phyloP scores from a whole-genome alignment of 208 protist species.

The Trypanosoma avium region DNA sequence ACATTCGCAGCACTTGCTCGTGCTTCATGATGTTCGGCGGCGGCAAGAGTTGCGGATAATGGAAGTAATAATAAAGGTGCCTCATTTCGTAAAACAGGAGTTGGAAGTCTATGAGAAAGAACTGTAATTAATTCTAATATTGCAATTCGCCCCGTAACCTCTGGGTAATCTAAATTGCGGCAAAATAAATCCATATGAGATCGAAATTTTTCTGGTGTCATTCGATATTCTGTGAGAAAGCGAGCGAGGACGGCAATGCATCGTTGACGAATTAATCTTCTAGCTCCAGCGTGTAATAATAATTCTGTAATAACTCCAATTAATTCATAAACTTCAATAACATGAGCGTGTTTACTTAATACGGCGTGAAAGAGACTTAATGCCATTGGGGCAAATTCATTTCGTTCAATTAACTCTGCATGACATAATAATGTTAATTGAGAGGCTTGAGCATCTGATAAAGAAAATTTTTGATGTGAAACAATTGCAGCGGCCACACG shows the following conservation, averaged over 20 bases:
- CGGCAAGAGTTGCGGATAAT: constrained; percentile 59
- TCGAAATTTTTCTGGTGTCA: constrained; percentile 87
- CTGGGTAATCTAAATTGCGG: constrained; percentile 86
- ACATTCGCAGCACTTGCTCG: constrained; percentile 56
- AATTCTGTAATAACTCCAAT: constrained; percentile 87
- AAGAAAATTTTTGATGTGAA: constrained; percentile 64
- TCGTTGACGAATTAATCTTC: constrained; percentile 62
- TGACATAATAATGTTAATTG: constrained; percentile 66
- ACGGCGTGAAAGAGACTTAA: constrained; percentile 84
- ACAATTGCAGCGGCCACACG: constrained; percentile 79
- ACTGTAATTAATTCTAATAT: constrained; percentile 81
- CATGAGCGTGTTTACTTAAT: constrained; percentile 80
- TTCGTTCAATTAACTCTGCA: constrained; percentile 80
- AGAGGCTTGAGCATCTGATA: constrained; percentile 59
- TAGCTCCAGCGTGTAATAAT: constrained; percentile 74
- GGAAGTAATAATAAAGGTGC: constrained; percentile 74
- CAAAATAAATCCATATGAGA: constrained; percentile 88
- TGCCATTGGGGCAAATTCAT: constrained; percentile 79
- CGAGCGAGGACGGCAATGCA: constrained; percentile 75
- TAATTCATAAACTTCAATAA: constrained; percentile 89
- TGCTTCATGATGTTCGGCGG: constrained; percentile 62
- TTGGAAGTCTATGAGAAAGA: constrained; percentile 68
- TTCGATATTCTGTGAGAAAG: constrained; percentile 91
- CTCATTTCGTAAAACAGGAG: constrained; percentile 77
- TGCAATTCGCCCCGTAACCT: constrained; percentile 68